phyloP scores from a whole-genome alignment of 345 rosid species.

The Melaleuca quinquenervia region DNA sequence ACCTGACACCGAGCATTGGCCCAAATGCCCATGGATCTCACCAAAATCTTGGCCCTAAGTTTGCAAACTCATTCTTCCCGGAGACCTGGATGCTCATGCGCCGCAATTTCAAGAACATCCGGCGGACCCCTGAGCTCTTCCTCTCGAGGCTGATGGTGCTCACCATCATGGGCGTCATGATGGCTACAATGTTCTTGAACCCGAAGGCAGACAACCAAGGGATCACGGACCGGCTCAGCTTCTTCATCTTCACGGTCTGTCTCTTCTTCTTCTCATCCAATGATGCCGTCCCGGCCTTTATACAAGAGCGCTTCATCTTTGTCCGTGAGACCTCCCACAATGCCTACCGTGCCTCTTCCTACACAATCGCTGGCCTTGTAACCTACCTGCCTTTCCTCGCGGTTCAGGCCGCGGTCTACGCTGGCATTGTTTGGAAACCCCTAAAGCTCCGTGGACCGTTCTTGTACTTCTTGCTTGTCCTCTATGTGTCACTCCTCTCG shows the following conservation, averaged over 20 bases:
- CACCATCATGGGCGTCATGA: conserved; percentile 55
- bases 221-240: conserved; percentile 48
- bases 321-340: conserved; percentile 59
- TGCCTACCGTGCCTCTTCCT: conserved; percentile 56
- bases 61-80: conserved; percentile 32
- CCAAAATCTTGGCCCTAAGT: conserved; percentile 26
- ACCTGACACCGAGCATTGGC: conserved; percentile 24
- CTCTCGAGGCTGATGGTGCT: conserved; percentile 58
- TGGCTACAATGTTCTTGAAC: conserved; percentile 63
- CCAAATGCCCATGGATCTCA: not conserved
- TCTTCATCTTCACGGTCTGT: conserved; percentile 56
- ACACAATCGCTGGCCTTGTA: conserved; percentile 46
- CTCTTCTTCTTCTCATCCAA: conserved; percentile 70
- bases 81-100: conserved; percentile 57
- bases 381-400: conserved; percentile 57
- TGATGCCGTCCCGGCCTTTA: conserved; percentile 63
- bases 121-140: conserved; percentile 63
- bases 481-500: conserved; percentile 47
- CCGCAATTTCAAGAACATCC: conserved; percentile 54
- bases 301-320: conserved; percentile 60
- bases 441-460: conserved; percentile 35
- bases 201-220: conserved; percentile 35
- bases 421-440: conserved; percentile 44
- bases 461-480: conserved; percentile 42
- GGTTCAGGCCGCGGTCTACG: conserved; percentile 44